A percentile compares a stretch with the other conserved stretches of the same genome.
Evolutionary conservation across 2,329 filamentous ascomycete species (phyloP).

Genomic region (Helotiales sp.): DNA sequence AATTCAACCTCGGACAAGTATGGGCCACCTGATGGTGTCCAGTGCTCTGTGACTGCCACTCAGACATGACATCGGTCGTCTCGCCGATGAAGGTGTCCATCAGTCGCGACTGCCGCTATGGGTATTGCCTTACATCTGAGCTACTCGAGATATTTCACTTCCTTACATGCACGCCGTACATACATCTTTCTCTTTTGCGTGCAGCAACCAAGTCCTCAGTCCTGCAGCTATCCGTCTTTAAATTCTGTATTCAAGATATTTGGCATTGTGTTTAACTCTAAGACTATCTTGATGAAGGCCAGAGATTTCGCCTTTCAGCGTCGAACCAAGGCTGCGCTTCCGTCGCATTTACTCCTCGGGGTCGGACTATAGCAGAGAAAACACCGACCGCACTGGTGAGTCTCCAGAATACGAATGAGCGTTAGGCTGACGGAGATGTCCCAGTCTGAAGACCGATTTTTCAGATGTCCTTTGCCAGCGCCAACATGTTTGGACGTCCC

Average conservation of each 20-base stretch:
- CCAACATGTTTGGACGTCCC: slow-evolving; percentile 25
- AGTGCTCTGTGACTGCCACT: background rate
- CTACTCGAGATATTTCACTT: background rate
- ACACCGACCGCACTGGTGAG: too few relatives aligned
- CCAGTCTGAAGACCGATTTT: too few relatives aligned
- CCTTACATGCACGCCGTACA: background rate
- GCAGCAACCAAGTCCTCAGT: background rate
- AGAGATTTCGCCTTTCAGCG: too few relatives aligned
- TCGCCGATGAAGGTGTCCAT: background rate
- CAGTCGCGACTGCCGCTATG: background rate
- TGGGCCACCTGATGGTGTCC: background rate
- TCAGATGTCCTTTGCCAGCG: background rate
- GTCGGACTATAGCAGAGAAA: too few relatives aligned
- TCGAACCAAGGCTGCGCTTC: too few relatives aligned
- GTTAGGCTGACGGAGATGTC: too few relatives aligned
- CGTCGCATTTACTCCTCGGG: too few relatives aligned
- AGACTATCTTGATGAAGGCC: too few relatives aligned
- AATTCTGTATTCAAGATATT: too few relatives aligned
- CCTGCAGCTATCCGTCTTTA: too few relatives aligned
- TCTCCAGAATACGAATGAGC: too few relatives aligned
- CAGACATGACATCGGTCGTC: background rate
- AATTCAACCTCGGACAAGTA: slow-evolving; percentile 3
- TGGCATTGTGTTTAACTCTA: too few relatives aligned
- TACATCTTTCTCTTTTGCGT: background rate
- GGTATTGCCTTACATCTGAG: background rate